These are phyloP conservation scores for Asterionellopsis glacialis DNA, from an alignment of 108 stramenopile species.

Conservation along the genomic window DNA sequence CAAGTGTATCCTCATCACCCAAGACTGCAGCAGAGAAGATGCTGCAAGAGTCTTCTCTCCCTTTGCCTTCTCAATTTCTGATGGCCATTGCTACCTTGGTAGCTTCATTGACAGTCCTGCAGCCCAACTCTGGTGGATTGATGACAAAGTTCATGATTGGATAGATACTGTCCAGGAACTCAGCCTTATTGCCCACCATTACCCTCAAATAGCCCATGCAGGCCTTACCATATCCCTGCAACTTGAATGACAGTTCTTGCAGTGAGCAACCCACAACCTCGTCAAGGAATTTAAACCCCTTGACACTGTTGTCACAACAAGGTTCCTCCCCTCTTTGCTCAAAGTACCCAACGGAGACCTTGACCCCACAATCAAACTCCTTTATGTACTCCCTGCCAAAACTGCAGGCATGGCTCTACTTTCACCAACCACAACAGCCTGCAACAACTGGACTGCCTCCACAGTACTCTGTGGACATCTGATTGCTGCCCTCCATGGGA, in stretches of 20 bases:
- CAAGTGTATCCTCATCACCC: conserved; percentile 9
- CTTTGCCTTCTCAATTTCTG: not conserved
- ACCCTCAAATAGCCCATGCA: conserved; percentile 6
- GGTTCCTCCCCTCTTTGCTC: not conserved
- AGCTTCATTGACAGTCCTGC: conserved; percentile 8
- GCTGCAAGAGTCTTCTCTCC: not conserved
- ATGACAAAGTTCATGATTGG: conserved; percentile 13
- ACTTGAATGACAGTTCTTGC: conserved; percentile 14
- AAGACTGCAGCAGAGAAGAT: not conserved
- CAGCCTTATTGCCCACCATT: conserved; percentile 7
- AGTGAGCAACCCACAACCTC: not conserved
- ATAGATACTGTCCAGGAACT: conserved; percentile 7
- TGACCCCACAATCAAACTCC: too few species aligned
- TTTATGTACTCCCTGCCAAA: too few species aligned
- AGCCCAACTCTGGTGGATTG: conserved; percentile 8
- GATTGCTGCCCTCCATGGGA: too few species aligned
- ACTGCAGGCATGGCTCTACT: too few species aligned
- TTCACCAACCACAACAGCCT: too few species aligned
- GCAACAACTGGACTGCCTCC: too few species aligned
- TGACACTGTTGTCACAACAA: not conserved
- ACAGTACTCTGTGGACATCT: too few species aligned
- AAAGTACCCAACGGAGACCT: too few species aligned
- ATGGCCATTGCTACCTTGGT: conserved; percentile 8
- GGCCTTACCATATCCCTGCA: conserved; percentile 23
- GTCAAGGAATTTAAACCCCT: not conserved